A percentile compares a stretch with the other conserved stretches of the same genome.
Conservation (phyloP, 371 early-diverging fungal species). For the Mortierella sp. region DNA sequence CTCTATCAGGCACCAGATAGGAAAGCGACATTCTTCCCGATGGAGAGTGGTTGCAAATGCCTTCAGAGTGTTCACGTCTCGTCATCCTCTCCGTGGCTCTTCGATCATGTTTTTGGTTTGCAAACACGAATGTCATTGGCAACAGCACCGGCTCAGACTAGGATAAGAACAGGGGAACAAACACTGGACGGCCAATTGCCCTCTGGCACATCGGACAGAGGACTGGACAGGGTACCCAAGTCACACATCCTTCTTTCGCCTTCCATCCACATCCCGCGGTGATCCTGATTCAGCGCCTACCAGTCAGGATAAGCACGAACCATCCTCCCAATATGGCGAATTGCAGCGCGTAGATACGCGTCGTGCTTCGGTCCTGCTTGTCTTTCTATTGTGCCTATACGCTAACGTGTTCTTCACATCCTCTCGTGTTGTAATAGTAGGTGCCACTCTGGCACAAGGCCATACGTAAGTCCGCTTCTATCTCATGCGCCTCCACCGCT, state of each 20-base stretch:
- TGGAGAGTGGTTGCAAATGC: too few relatives aligned
- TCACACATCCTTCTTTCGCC: slow-evolving; percentile 21
- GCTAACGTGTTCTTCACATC: background rate
- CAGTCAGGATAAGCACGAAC: slow-evolving; percentile 15
- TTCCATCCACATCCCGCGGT: slow-evolving; percentile 10
- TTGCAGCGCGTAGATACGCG: too few relatives aligned
- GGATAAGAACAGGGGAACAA: too few relatives aligned
- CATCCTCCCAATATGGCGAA: slow-evolving; percentile 2
- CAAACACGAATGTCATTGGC: too few relatives aligned
- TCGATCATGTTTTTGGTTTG: too few relatives aligned
- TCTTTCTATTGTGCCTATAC: background rate
- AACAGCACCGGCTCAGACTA: too few relatives aligned
- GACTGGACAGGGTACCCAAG: background rate
- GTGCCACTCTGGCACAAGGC: slow-evolving; percentile 49
- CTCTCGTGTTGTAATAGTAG: slow-evolving; percentile 9
- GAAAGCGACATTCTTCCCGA: too few relatives aligned
- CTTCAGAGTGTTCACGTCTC: too few relatives aligned
- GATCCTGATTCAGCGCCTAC: background rate
- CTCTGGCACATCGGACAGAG: background rate
- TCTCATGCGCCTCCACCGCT: background rate
- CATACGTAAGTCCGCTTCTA: slow-evolving; percentile 43
- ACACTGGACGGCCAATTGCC: too few relatives aligned
- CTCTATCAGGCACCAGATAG: too few relatives aligned
- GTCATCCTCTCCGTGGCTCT: too few relatives aligned
- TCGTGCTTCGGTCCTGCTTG: too few relatives aligned